Evolutionary conservation across 345 rosid genomes (phyloP).

Genomic region (Erysimum cheiranthoides): DNA sequence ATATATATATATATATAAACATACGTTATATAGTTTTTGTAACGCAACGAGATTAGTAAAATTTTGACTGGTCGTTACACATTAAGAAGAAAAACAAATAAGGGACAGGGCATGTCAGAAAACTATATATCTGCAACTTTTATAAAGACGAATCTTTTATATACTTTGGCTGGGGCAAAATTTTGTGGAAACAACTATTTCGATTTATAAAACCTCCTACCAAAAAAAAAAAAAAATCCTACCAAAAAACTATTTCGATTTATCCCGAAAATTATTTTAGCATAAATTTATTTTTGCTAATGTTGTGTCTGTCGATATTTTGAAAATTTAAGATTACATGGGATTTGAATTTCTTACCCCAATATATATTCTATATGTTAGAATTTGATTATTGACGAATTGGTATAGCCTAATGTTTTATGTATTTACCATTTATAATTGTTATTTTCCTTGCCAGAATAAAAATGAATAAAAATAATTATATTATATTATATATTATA

Average conservation of each 20-base stretch:
- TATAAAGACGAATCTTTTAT: constrained; percentile 35
- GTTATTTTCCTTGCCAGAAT: neutral
- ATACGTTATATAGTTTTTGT: neutral
- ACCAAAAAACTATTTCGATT: too few relatives aligned
- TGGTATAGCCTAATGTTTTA: neutral
- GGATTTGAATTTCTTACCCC: neutral
- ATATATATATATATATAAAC: neutral
- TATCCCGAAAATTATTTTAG: neutral
- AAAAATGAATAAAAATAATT: neutral
- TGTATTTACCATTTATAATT: too few relatives aligned
- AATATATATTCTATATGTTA: neutral
- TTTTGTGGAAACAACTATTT: constrained; percentile 28
- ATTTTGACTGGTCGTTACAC: neutral
- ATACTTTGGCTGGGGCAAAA: constrained; percentile 16
- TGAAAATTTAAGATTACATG: constrained; percentile 22
- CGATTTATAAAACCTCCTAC: too few relatives aligned
- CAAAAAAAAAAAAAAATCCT: too few relatives aligned
- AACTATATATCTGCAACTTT: constrained; percentile 42
- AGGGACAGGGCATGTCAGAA: constrained; percentile 24
- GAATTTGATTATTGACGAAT: neutral
- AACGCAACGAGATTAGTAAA: neutral
- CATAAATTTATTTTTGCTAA: neutral
- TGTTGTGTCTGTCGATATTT: constrained; percentile 24
- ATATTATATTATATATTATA: too few relatives aligned
- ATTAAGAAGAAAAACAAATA: neutral